Evolutionary conservation across 345 rosid species (phyloP).

Genomic region (Aurinia saxatilis): DNA sequence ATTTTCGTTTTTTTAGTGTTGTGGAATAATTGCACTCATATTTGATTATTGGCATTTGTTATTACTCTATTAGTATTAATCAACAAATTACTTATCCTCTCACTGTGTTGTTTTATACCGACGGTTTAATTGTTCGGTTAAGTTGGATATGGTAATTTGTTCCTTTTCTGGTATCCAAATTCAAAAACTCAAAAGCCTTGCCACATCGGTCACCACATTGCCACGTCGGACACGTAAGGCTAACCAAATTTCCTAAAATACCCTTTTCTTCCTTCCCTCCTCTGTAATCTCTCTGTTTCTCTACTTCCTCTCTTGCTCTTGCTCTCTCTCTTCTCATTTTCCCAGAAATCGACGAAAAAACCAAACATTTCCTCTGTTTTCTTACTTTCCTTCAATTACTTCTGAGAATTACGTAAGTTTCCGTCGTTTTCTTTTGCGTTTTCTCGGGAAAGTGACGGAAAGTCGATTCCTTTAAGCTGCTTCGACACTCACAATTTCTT

Average conservation of each 20-base stretch:
- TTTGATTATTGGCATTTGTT: too few species aligned
- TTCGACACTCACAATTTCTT: not conserved
- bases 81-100: too few species aligned
- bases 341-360: not conserved
- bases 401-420: too few species aligned
- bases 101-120: too few species aligned
- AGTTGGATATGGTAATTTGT: too few species aligned
- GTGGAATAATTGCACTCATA: too few species aligned
- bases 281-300: conserved; percentile 1
- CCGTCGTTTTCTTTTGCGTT: not conserved
- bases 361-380: conserved; percentile 13
- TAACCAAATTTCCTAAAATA: not conserved
- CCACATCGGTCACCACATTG: not conserved
- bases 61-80: too few species aligned
- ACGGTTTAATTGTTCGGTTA: too few species aligned
- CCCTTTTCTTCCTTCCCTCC: not conserved
- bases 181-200: not conserved
- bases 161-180: too few species aligned
- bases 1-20: not conserved
- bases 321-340: not conserved
- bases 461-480: not conserved
- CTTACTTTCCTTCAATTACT: conserved; percentile 1
- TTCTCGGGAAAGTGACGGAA: not conserved
- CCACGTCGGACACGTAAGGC: not conserved
- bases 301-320: not conserved